Conservation (phyloP, 1,284 basidiomycete genomes). For the Omphalotus olearius region DNA sequence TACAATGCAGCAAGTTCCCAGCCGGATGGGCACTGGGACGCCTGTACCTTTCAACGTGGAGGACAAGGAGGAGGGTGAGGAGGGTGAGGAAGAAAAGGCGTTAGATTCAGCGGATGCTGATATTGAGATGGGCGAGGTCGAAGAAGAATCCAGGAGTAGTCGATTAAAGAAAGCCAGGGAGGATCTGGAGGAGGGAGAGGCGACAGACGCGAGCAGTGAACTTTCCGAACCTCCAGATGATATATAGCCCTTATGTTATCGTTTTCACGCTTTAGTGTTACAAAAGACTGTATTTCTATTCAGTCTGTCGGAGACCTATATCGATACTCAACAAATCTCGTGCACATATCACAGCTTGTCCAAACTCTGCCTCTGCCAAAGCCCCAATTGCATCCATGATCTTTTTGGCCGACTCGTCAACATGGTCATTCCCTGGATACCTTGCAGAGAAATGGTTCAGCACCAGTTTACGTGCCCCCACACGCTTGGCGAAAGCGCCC, state of each 20-base stretch:
- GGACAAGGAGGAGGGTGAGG: slow-evolving; percentile 19
- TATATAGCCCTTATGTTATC: slow-evolving; percentile 10
- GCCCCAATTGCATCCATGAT: slow-evolving; percentile 60
- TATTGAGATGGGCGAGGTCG: slow-evolving; percentile 84
- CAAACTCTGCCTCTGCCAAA: slow-evolving; percentile 51
- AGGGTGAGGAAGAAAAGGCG: slow-evolving; percentile 21
- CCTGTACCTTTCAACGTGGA: slow-evolving; percentile 19
- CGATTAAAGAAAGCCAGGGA: slow-evolving; percentile 51
- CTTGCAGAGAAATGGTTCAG: slow-evolving; percentile 85
- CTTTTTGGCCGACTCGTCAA: slow-evolving; percentile 38
- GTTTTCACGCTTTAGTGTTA: not conserved
- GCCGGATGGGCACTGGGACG: not conserved
- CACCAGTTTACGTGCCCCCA: slow-evolving; percentile 64
- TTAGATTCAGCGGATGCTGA: slow-evolving; percentile 33
- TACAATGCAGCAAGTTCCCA: slow-evolving; percentile 8
- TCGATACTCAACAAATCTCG: slow-evolving; percentile 70
- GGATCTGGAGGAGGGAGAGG: slow-evolving; percentile 81
- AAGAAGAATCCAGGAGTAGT: slow-evolving; percentile 54
- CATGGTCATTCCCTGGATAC: slow-evolving; percentile 53
- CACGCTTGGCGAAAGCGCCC: slow-evolving; percentile 71
- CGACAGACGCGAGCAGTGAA: slow-evolving; percentile 71
- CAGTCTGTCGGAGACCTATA: slow-evolving; percentile 32
- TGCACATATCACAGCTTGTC: slow-evolving; percentile 57
- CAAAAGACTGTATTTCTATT: slow-evolving; percentile 24
- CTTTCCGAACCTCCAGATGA: slow-evolving; percentile 72